Base-by-base conservation (phyloP, 345 rosid genomes). In the Linum lewisii region DNA sequence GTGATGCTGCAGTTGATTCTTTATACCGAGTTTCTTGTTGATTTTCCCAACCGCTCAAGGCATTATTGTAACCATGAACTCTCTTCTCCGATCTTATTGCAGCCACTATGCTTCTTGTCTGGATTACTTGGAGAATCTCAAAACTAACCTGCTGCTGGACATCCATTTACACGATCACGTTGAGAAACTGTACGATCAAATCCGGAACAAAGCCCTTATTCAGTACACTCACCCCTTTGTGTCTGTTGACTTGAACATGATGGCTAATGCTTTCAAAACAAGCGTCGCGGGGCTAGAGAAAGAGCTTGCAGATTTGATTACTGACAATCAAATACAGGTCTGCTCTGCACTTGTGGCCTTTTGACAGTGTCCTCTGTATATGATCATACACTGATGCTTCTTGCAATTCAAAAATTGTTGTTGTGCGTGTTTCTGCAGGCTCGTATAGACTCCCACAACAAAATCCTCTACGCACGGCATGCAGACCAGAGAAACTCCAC, bases 141-240 rank as follows among this genome's bases (percentile, higher is more conserved):
- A 82, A 77, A 77, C 82, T 54, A 90, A 87, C 71, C 72, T 94
- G 67, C 34, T 94, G 62, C 83, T 94, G 59, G 99, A 94, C 78
- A 83, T 90, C 65, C 99, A 90, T 82, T 78, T 94, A 73, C 86
- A 87, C 62, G 93, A 86, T 59, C 99, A 94, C 63, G 77, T 94
- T 49, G 87, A 80, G 84, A 74, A 81, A n/a, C 66, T 94, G 24
- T 94, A 94, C 67, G 92, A 84, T 77, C 97, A 81, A 73, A 94
- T 94, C 66, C 87, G 96, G 59, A 89, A 73, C 81, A 90, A 90
- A 71, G 99, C 99, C 55, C 79, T 94, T 44, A 87, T 94, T 67
- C 99, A 90, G 75, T 94, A 94, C 73, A 90, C 99, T n/a, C 87
- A 82, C 61, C 97, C 99, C 54, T 94, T 94, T 71, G 82, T 94